Evolutionary conservation across 495 filamentous ascomycete species (phyloP).

Genomic region (Neurospora sp.): DNA sequence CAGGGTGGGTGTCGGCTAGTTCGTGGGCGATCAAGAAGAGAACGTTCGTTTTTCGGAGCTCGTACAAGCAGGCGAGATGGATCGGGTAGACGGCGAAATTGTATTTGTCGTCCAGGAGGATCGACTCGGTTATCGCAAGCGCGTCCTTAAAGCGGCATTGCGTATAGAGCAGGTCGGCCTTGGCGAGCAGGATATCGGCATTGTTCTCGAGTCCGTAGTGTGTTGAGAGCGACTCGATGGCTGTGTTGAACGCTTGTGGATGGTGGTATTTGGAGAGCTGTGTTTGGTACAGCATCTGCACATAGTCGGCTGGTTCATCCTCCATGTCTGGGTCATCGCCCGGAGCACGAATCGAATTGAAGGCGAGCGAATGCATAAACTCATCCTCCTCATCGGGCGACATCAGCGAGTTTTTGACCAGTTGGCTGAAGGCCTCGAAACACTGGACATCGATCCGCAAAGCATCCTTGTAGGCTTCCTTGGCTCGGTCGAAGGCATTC

Average conservation of each 20-base stretch:
- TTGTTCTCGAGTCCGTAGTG: conserved; percentile 86
- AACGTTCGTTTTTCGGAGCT: conserved; percentile 73
- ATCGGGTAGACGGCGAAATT: conserved; percentile 83
- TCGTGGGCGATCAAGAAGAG: conserved; percentile 93
- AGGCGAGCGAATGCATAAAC: conserved; percentile 86
- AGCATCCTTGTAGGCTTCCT: conserved; percentile 96
- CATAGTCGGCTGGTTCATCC: conserved; percentile 84
- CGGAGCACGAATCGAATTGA: conserved; percentile 60
- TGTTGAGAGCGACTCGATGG: conserved; percentile 80
- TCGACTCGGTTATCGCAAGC: conserved; percentile 68
- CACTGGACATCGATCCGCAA: conserved; percentile 96
- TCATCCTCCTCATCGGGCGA: conserved; percentile 94
- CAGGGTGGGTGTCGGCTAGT: conserved; percentile 82
- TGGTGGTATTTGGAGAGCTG: conserved; percentile 93
- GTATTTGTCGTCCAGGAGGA: conserved; percentile 73
- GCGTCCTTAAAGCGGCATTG: conserved; percentile 89
- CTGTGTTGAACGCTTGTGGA: conserved; percentile 69
- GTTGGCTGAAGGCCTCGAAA: conserved; percentile 93
- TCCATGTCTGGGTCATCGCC: conserved; percentile 45
- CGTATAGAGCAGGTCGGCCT: conserved; percentile 85
- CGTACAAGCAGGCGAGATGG: conserved; percentile 86
- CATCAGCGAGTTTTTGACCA: conserved; percentile 97
- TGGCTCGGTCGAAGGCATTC: conserved; percentile 93
- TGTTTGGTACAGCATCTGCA: conserved; percentile 94
- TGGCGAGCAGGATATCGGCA: conserved; percentile 84